Base-by-base conservation (phyloP, 1,284 basidiomycete species). In the Coniferiporia weirii region DNA sequence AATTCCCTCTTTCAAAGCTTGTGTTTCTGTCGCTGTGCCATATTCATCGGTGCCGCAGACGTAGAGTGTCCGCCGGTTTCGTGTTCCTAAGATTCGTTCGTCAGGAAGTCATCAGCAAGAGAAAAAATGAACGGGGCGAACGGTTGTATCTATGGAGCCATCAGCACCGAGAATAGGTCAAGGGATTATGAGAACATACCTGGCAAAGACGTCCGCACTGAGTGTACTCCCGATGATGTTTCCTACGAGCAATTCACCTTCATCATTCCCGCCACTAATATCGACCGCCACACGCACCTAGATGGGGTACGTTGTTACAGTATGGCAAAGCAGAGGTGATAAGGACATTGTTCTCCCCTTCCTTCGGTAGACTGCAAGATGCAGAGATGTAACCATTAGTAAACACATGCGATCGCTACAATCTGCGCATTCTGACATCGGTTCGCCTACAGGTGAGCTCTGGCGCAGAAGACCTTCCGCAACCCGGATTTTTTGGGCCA, bases 41-140 rank as follows among this genome's bases (percentile, higher is more conserved):
- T 99, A 99, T 74, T 99, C 96, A 71, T 99, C 96, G 4, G 97
- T 99, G 50, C 97, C 97, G 72, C 97, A 99, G 64, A 99, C 83
- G 73, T 95, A 93, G 4, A 87, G 73, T 1, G 88, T 90, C 59
- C 81, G 79, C 67, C 85, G 77, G 75, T 92, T 90, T 66, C 87
- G 76, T 45, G 87, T 85, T 20, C 89, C 90, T 92, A 0, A 46
- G 15, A 35, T 40, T 9, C 9, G 35, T 17, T n/a, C 38, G 15
- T 49, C 36, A 60, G 53, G 54, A n/a, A 49, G 32, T 32, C 9
- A 19, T 12, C 40, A 38, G 15, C 27, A 56, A 34, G 20, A 12
- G n/a, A 52, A 12, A 15, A 32, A 22, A 34, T 44, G 12, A 54
- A 53, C n/a, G 27, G 19, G 51, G 71, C 85, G 63, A 72, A 91